Conservation (phyloP, 2,329 filamentous ascomycete genomes). For the Cercospora citrullina region DNA sequence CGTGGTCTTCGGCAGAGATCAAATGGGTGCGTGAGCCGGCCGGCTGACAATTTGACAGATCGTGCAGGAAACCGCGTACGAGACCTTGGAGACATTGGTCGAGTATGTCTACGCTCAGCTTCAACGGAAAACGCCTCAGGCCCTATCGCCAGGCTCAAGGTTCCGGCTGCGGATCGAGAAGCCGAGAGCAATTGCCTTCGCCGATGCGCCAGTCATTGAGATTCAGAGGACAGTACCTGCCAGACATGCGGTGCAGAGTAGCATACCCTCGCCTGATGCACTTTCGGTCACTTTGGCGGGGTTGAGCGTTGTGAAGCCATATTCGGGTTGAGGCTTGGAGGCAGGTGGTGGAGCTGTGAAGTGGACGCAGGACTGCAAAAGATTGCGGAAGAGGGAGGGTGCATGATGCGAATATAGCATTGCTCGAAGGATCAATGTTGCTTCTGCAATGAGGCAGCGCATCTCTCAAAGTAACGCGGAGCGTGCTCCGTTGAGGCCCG, state of each 20-base stretch:
- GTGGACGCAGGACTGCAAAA: background rate
- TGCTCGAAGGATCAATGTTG: background rate
- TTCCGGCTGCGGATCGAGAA: slow-evolving; percentile 67
- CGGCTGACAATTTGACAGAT: slow-evolving; percentile 34
- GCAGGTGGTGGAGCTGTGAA: background rate
- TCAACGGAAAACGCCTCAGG: slow-evolving; percentile 36
- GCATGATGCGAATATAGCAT: background rate
- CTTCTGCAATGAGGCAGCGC: background rate
- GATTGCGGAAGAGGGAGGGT: background rate
- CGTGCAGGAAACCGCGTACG: slow-evolving; percentile 46
- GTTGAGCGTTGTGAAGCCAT: slow-evolving; percentile 28
- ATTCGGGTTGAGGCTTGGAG: slow-evolving; percentile 1
- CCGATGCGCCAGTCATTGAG: slow-evolving; percentile 70
- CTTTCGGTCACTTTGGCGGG: background rate
- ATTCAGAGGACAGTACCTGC: slow-evolving; percentile 40
- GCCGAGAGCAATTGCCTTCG: slow-evolving; percentile 70
- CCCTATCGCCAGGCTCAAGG: slow-evolving; percentile 46
- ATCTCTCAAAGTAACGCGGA: background rate
- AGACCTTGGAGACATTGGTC: slow-evolving; percentile 52
- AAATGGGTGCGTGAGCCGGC: background rate
- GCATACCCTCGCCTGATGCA: background rate
- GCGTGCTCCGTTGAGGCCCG: background rate
- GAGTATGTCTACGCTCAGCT: slow-evolving; percentile 46
- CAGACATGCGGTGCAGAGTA: background rate
- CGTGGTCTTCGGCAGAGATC: too few species aligned